Conservation (phyloP, 2,329 filamentous ascomycete genomes). For the Apiospora malaysiana region DNA sequence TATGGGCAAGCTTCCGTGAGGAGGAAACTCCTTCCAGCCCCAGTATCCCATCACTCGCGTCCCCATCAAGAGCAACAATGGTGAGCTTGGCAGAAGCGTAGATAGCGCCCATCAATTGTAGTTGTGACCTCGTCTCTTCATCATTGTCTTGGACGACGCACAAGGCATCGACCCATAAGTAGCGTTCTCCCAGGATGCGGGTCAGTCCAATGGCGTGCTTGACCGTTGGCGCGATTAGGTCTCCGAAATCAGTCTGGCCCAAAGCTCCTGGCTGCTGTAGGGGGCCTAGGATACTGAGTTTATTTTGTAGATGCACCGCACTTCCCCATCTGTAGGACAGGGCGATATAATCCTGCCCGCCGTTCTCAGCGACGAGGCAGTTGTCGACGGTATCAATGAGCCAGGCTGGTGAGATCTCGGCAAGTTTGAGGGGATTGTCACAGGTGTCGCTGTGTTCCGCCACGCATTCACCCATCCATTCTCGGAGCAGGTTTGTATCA, state of each 20-base stretch:
- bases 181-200: conserved; percentile 8
- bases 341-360: neutral
- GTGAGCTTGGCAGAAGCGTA: conserved; percentile 23
- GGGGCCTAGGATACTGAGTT: neutral
- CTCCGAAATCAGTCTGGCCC: too few relatives aligned
- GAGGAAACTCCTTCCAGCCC: conserved; percentile 6
- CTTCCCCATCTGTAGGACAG: neutral
- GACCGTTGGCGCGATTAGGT: neutral
- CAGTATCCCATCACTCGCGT: conserved; percentile 17
- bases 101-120: conserved; percentile 19
- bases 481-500: neutral
- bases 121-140: neutral
- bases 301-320: neutral
- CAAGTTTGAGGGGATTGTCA: neutral
- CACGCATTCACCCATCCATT: conserved; percentile 17
- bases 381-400: neutral
- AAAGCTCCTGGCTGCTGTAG: neutral
- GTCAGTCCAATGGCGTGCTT: neutral
- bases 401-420: neutral
- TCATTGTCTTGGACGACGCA: conserved; percentile 22
- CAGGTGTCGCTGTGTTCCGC: neutral
- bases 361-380: neutral
- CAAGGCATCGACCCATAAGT: conserved; percentile 21
- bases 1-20: neutral
- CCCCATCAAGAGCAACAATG: conserved; percentile 16